These are phyloP conservation scores for Lipomyces starkeyi DNA, from an alignment of 805 yeast genomes.

Conservation along the genomic window DNA sequence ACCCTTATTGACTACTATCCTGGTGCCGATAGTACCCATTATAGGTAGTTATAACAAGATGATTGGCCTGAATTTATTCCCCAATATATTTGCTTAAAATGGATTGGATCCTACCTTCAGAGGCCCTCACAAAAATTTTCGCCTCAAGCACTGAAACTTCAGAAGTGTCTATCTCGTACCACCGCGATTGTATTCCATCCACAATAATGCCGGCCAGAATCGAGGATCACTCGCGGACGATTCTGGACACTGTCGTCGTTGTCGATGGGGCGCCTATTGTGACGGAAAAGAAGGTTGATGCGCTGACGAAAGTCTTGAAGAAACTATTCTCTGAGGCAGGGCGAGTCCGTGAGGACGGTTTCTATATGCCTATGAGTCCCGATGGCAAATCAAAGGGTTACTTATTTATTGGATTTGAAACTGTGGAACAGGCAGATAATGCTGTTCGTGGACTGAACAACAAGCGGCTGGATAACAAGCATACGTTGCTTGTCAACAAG, in stretches of 20 bases:
- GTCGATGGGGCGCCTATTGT: conserved; percentile 97
- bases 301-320: conserved; percentile 80
- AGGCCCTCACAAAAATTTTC: neutral
- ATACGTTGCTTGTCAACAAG: conserved; percentile 82
- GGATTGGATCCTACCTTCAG: too few species aligned
- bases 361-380: conserved; percentile 75
- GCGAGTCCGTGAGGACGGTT: conserved; percentile 65
- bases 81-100: too few species aligned
- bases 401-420: conserved; percentile 76
- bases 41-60: too few species aligned
- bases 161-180: neutral
- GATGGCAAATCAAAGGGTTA: conserved; percentile 83
- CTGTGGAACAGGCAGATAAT: conserved; percentile 68
- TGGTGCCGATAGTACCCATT: too few species aligned
- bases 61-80: too few species aligned
- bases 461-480: conserved; percentile 92
- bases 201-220: neutral
- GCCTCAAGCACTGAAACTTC: neutral
- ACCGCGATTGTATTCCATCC: neutral
- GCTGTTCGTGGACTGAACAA: conserved; percentile 84
- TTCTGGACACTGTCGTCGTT: conserved; percentile 75
- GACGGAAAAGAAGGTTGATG: conserved; percentile 84
- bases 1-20: too few species aligned
- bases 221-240: conserved; percentile 18
- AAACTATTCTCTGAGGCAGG: conserved; percentile 83